Conservation (phyloP, 441 rosid species). For the Eruca vesicaria region DNA sequence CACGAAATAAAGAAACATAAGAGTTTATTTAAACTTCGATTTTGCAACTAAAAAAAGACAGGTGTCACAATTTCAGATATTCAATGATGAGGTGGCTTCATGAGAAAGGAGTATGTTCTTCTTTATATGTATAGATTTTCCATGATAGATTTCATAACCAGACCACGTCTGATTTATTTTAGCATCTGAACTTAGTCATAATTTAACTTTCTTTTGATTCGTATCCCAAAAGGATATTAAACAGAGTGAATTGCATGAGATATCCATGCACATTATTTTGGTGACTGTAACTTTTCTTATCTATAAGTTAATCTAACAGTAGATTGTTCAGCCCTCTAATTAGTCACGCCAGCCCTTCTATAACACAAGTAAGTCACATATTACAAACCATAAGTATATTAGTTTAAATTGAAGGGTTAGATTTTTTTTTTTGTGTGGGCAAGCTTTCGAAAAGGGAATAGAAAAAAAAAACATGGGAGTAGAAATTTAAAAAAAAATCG, state of each 20-base stretch:
- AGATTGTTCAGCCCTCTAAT: background rate
- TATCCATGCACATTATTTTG: background rate
- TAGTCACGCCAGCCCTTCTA: background rate
- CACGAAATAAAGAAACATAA: no score
- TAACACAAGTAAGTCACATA: background rate
- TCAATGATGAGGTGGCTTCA: no score
- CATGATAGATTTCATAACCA: no score
- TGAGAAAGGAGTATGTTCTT: no score
- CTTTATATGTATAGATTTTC: no score
- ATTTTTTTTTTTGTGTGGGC: background rate
- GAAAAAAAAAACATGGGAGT: background rate
- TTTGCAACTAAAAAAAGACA: no score
- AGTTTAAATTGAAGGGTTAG: background rate
- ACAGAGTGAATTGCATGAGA: background rate
- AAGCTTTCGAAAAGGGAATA: background rate
- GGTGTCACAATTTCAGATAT: no score
- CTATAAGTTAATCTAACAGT: background rate
- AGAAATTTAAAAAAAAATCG: background rate
- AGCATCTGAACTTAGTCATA: no score
- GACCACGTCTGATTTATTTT: no score
- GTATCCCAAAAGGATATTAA: background rate
- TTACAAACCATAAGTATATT: background rate
- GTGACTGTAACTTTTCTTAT: background rate
- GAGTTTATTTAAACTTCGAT: no score
- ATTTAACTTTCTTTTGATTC: background rate